Conservation (phyloP, 1,139 yeast species). For the Diutina siamensis region DNA sequence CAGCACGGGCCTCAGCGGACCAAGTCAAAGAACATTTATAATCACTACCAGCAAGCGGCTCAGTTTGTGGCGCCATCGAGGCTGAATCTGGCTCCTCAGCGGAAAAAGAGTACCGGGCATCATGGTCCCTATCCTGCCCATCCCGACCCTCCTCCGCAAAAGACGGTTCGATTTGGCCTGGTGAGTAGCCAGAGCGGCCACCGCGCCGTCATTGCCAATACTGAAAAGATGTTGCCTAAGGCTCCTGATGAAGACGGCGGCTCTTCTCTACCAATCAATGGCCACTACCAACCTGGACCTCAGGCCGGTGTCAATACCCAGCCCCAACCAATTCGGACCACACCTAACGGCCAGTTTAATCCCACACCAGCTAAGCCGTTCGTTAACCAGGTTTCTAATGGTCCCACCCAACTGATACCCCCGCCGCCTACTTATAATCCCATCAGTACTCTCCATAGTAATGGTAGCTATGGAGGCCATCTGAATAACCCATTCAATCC, state of each 20-base stretch:
- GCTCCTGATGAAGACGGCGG: too few relatives aligned
- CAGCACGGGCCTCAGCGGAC: conserved; percentile 9
- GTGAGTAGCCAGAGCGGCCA: neutral
- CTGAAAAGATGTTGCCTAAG: neutral
- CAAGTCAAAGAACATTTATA: conserved; percentile 14
- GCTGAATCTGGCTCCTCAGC: neutral
- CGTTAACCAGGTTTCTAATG: too few relatives aligned
- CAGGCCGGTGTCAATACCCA: too few relatives aligned
- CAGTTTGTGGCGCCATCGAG: neutral
- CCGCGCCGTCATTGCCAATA: too few relatives aligned
- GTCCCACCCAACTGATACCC: too few relatives aligned
- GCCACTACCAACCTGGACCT: neutral
- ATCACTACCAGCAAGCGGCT: conserved; percentile 15
- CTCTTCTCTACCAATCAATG: neutral
- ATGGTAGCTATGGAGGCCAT: too few relatives aligned
- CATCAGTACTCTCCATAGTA: neutral
- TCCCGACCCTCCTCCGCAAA: conserved; percentile 2
- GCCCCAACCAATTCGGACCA: too few relatives aligned
- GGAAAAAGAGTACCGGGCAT: neutral
- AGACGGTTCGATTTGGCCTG: neutral
- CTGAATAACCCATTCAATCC: too few relatives aligned
- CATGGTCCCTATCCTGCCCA: conserved; percentile 2
- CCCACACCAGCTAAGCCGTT: too few relatives aligned
- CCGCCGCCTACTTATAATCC: neutral
- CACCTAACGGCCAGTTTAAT: neutral